Evolutionary conservation across 1,284 basidiomycete species (phyloP).

Genomic region (Phlebopus sp.): DNA sequence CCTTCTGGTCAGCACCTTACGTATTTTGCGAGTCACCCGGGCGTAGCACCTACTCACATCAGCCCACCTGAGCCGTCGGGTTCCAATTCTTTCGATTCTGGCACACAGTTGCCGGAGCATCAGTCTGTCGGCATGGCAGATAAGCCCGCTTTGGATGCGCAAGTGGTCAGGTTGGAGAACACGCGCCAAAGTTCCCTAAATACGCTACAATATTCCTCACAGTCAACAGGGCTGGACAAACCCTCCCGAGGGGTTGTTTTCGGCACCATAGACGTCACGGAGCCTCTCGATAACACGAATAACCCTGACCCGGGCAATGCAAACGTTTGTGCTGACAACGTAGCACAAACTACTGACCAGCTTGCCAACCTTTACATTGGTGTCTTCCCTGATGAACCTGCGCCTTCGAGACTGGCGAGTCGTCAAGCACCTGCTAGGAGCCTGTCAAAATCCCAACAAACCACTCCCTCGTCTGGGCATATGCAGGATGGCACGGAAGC

Average conservation of each 20-base stretch:
- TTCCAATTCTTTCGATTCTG: slow-evolving; percentile 18
- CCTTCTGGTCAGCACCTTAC: slow-evolving; percentile 9
- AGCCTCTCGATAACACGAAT: slow-evolving; percentile 8
- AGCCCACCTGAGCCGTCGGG: slow-evolving; percentile 14
- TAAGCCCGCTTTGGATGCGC: slow-evolving; percentile 4
- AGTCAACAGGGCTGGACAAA: neutral
- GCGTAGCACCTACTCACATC: slow-evolving; percentile 1
- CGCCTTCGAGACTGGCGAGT: slow-evolving; percentile 36
- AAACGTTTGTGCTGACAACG: slow-evolving; percentile 20
- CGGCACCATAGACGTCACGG: slow-evolving; percentile 44
- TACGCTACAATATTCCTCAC: neutral
- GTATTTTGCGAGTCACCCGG: slow-evolving; percentile 21
- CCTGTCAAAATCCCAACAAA: slow-evolving; percentile 12
- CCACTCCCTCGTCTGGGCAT: slow-evolving; percentile 2
- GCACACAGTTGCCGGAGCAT: slow-evolving; percentile 6
- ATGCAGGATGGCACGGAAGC: neutral
- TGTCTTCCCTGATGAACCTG: slow-evolving; percentile 39
- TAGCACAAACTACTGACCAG: slow-evolving; percentile 28
- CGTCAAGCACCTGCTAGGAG: slow-evolving; percentile 36
- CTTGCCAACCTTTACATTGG: slow-evolving; percentile 46
- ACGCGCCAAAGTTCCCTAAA: neutral
- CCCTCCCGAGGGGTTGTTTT: slow-evolving; percentile 38
- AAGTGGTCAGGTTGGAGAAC: slow-evolving; percentile 8
- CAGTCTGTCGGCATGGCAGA: slow-evolving; percentile 16
- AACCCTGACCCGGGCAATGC: slow-evolving; percentile 1